phyloP scores from a whole-genome alignment of 768 basidiomycete genomes.

The Hygrophoropsis aurantiaca region DNA sequence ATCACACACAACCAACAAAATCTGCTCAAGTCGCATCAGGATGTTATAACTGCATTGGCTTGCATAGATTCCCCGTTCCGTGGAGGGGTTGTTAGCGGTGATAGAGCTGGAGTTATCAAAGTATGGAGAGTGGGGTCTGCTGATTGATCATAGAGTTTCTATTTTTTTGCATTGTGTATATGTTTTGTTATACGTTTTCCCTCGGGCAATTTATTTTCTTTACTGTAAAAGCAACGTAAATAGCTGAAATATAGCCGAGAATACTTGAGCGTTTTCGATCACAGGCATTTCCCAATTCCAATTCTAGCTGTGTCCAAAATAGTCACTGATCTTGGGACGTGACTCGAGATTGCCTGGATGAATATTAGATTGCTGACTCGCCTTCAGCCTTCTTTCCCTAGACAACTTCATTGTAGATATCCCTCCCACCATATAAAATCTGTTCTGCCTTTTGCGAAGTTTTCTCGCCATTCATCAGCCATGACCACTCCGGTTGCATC shows the following conservation, averaged over 20 bases:
- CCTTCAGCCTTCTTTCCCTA: conserved; percentile 19
- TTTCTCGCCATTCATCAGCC: conserved; percentile 26
- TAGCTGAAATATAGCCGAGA: too few relatives aligned
- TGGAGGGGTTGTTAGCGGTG: conserved; percentile 90
- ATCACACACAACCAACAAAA: conserved; percentile 84
- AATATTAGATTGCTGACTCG: conserved; percentile 34
- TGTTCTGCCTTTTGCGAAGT: conserved; percentile 3
- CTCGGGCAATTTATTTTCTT: too few relatives aligned
- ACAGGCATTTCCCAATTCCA: too few relatives aligned
- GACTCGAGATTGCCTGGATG: conserved; percentile 26
- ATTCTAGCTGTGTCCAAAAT: conserved; percentile 17
- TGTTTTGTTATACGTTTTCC: background rate
- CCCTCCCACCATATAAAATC: conserved; percentile 7
- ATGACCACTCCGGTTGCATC: conserved; percentile 61
- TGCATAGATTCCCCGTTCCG: conserved; percentile 92
- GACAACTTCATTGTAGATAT: conserved; percentile 20
- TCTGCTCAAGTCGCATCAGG: conserved; percentile 84
- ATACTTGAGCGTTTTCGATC: too few relatives aligned
- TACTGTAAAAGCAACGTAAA: too few relatives aligned
- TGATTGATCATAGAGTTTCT: conserved; percentile 26
- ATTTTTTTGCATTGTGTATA: conserved; percentile 3
- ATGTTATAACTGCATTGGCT: conserved; percentile 81
- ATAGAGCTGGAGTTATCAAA: conserved; percentile 86
- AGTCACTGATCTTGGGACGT: conserved; percentile 8
- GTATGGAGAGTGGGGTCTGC: conserved; percentile 77